Percentiles rank a stretch among this genome's conserved stretches.
Conservation (phyloP, 495 filamentous ascomycete genomes). For the Parachaetomium inaequale region DNA sequence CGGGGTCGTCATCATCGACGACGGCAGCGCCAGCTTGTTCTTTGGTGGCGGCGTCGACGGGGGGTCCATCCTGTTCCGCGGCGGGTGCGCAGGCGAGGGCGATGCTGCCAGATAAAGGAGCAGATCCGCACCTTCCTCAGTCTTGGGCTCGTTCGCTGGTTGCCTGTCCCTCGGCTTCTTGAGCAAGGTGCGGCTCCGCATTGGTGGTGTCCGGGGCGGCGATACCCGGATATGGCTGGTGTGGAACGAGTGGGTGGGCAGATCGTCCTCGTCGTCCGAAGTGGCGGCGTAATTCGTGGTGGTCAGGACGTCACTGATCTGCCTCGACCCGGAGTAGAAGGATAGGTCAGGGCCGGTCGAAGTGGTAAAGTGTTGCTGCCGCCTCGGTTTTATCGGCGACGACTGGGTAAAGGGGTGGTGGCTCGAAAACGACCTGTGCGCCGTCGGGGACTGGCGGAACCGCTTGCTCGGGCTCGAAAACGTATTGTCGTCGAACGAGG, state of each 20-base stretch:
- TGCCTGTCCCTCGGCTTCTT: constrained; percentile 25
- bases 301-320: constrained; percentile 63
- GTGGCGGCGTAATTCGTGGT: constrained; percentile 52
- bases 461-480: constrained; percentile 59
- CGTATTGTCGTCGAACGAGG: constrained; percentile 43
- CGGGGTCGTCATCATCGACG: constrained; percentile 87
- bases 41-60: constrained; percentile 87
- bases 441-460: constrained; percentile 62
- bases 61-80: constrained; percentile 53
- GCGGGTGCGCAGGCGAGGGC: constrained; percentile 68
- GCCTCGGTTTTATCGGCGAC: constrained; percentile 67
- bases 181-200: constrained; percentile 50
- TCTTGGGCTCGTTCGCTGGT: constrained; percentile 35
- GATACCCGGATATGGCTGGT: constrained; percentile 57
- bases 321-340: constrained; percentile 59
- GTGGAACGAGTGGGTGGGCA: constrained; percentile 72
- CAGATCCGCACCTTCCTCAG: constrained; percentile 83
- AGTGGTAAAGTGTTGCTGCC: constrained; percentile 61
- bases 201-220: constrained; percentile 78
- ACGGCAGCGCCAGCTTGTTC: constrained; percentile 64
- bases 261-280: constrained; percentile 78
- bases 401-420: constrained; percentile 71
- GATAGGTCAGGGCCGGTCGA: constrained; percentile 59
- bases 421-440: constrained; percentile 51
- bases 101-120: constrained; percentile 90